Percentiles rank a stretch among this genome's conserved stretches.
phyloP scores from a whole-genome alignment of 2,329 filamentous ascomycete species.

The Aspergillus sp. region DNA sequence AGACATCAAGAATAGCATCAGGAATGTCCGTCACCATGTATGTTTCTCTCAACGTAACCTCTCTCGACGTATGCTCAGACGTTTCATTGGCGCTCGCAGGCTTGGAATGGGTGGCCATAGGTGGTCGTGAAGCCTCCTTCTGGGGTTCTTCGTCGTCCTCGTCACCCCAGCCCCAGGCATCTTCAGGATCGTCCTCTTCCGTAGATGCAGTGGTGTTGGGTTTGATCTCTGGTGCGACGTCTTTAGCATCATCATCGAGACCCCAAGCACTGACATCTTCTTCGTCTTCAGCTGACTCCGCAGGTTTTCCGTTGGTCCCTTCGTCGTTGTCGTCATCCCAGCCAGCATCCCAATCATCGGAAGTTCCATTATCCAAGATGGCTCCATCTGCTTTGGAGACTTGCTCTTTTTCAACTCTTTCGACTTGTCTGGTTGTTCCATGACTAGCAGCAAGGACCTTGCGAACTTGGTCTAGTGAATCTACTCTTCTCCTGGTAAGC shows the following conservation, averaged over 20 bases:
- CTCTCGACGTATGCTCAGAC: slow-evolving; percentile 35
- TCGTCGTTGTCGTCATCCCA: slow-evolving; percentile 65
- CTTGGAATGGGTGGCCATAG: slow-evolving; percentile 10
- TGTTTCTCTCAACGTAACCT: slow-evolving; percentile 72
- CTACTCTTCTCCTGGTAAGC: slow-evolving; percentile 75
- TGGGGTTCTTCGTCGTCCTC: slow-evolving; percentile 42
- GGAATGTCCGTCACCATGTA: slow-evolving; percentile 88
- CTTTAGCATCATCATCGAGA: slow-evolving; percentile 35
- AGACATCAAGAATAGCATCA: slow-evolving; percentile 53
- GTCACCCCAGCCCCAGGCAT: slow-evolving; percentile 83
- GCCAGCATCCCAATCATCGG: slow-evolving; percentile 63
- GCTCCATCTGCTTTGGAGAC: slow-evolving; percentile 62
- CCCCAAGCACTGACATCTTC: slow-evolving; percentile 45
- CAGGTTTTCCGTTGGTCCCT: slow-evolving; percentile 11
- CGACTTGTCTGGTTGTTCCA: slow-evolving; percentile 60
- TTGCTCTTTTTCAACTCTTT: slow-evolving; percentile 75
- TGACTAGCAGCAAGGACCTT: slow-evolving; percentile 59
- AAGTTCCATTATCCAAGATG: slow-evolving; percentile 48
- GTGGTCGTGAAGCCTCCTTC: slow-evolving; percentile 14
- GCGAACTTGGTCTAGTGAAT: slow-evolving; percentile 66
- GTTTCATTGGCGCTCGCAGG: slow-evolving; percentile 16
- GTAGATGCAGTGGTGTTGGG: slow-evolving; percentile 5
- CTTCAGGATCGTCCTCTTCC: slow-evolving; percentile 37
- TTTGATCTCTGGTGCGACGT: slow-evolving; percentile 13
- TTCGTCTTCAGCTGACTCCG: slow-evolving; percentile 26